Evolutionary conservation across 2,329 filamentous ascomycete genomes (phyloP).

Genomic region (Mycocentrospora acerina): DNA sequence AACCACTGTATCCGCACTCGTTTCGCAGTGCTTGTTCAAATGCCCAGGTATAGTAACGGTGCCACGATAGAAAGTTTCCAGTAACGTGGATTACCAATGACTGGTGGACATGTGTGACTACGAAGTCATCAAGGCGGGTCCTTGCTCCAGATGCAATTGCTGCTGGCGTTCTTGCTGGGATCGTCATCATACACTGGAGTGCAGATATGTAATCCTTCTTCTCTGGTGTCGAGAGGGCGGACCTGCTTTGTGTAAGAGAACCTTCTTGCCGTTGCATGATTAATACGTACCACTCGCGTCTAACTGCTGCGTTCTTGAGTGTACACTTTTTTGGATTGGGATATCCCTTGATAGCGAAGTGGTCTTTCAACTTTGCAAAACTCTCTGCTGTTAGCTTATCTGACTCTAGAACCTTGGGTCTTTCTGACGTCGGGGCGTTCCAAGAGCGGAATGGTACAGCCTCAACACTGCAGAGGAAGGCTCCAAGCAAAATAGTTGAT

Average conservation of each 20-base stretch:
- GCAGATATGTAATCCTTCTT: too few species aligned
- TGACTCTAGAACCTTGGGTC: too few species aligned
- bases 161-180: background rate
- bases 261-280: background rate
- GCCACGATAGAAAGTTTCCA: constrained; percentile 42
- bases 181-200: background rate
- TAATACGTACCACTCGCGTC: constrained; percentile 46
- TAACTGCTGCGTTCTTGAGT: constrained; percentile 40
- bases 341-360: too few species aligned
- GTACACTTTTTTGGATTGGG: constrained; percentile 33
- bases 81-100: constrained; percentile 31
- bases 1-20: constrained; percentile 47
- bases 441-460: too few species aligned
- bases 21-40: constrained; percentile 46
- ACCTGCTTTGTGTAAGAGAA: background rate
- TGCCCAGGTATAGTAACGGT: constrained; percentile 46
- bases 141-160: background rate
- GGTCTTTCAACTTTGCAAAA: too few species aligned
- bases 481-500: too few species aligned
- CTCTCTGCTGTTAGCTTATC: too few species aligned
- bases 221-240: too few species aligned
- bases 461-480: too few species aligned
- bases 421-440: too few species aligned
- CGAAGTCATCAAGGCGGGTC: constrained; percentile 26
- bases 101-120: constrained; percentile 28